Evolutionary conservation across 768 basidiomycete species (phyloP), one percentile per base, ranked within the genome.

Genomic region (Calvatia gigantea): DNA sequence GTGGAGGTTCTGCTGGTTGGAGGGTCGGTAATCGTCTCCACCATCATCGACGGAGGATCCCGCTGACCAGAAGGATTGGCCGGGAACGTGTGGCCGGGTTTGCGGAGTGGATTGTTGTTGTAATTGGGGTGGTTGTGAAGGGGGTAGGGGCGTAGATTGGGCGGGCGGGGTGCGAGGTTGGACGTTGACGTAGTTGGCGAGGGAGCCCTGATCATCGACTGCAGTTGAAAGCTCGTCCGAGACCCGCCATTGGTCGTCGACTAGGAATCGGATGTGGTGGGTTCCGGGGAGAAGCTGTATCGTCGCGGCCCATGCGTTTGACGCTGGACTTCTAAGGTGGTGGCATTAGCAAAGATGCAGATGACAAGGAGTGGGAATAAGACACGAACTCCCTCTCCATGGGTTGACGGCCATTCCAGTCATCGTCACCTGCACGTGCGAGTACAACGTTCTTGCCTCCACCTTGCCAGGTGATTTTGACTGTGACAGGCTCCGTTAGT

Each of bases 161-260:
- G 59, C 42, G 29, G 68, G 64, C 37, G 66, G 60, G 37, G 63
- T 46, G 60, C 69, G 64, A 37, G 77, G 70, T 21, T 47, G 45
- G 1, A 91, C 88, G 41, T 87, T 85, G 56, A 98, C 86, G 67
- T 96, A 98, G 73, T 98, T 98, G 51, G 96, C 92, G 42, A 98
- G 77, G 25, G 88, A 89, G 29, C 96, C 96, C 64, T 94, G 90
- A 67, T 98, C 94, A 66, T 94, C 93, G 44, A 95, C 93, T 1
- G 93, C 93, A 23, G 89, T 86, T 5, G 91, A 89, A 23, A 80
- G 78, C 60, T 90, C 84, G 60, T 87, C 80, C 2, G 88, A 82
- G 6, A 89, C 83, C 58, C 87, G 83, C 85, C 88, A 93, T 43
- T 85, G 81, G 44, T 89, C 91, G 68, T 98, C 96, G 58, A 98